Conservation (phyloP, 495 filamentous ascomycete species). For the Parachaetomium inaequale region DNA sequence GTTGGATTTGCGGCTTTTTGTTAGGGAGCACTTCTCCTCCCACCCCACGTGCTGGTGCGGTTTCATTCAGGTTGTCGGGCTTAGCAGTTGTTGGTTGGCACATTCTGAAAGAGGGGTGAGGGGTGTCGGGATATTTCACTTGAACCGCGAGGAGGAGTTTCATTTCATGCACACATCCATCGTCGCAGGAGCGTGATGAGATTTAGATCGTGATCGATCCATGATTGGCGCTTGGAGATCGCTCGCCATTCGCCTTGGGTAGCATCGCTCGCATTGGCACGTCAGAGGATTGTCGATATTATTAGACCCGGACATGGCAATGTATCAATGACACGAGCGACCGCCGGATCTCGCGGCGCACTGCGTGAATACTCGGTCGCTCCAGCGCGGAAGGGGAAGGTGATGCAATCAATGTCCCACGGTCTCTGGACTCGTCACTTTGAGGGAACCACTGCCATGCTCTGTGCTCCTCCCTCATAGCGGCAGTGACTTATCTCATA, state of each 20-base stretch:
- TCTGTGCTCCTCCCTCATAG: neutral
- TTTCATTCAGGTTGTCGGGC: neutral
- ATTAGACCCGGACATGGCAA: neutral
- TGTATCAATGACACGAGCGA: neutral
- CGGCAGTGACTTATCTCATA: neutral
- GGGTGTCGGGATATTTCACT: neutral
- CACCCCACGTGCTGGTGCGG: neutral
- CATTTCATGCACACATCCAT: neutral
- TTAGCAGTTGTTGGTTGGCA: neutral
- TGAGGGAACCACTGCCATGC: neutral
- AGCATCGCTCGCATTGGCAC: neutral
- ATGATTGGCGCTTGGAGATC: neutral
- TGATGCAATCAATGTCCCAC: neutral
- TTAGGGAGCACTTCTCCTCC: neutral
- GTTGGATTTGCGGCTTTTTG: neutral
- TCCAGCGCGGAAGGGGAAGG: neutral
- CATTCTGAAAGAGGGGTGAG: neutral
- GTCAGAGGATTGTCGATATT: neutral
- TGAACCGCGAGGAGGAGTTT: neutral
- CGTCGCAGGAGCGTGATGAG: neutral
- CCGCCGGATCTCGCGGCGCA: neutral
- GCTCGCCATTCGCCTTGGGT: neutral
- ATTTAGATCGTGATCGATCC: neutral
- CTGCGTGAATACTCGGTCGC: neutral
- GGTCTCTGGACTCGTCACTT: neutral